Conservation (phyloP, 805 yeast species). For the Priceomyces medius region DNA sequence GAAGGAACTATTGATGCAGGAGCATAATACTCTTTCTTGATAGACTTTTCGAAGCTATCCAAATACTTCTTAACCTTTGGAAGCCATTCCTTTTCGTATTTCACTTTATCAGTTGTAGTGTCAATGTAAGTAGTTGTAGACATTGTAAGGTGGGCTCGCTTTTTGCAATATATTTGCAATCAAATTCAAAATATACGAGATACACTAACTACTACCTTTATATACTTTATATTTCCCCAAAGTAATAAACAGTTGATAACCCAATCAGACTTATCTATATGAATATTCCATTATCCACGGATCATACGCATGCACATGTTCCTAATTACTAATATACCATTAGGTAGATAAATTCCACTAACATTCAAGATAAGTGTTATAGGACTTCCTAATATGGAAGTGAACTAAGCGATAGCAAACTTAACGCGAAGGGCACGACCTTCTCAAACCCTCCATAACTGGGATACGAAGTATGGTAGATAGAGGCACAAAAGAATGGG, state of each 20-base stretch:
- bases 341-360: background rate
- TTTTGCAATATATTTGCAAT: background rate
- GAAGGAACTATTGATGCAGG: slow-evolving; percentile 28
- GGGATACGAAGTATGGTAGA: no score
- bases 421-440: no score
- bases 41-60: slow-evolving; percentile 25
- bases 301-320: background rate
- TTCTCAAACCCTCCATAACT: no score
- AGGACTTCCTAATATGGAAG: background rate
- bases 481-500: no score
- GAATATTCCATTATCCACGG: no score
- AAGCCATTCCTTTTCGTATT: slow-evolving; percentile 26
- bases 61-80: slow-evolving; percentile 46
- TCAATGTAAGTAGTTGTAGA: background rate
- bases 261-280: background rate
- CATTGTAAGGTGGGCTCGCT: slow-evolving; percentile 1
- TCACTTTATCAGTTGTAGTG: background rate
- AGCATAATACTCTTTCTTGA: slow-evolving; percentile 24
- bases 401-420: no score
- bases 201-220: background rate
- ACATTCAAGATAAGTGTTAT: background rate
- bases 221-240: background rate
- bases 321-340: background rate
- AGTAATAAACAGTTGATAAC: background rate
- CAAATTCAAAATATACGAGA: background rate